A percentile compares a stretch with the other conserved stretches of the same genome.
Conservation (phyloP, 148 eudicot genomes). For the Fagopyrum homotropicum region DNA sequence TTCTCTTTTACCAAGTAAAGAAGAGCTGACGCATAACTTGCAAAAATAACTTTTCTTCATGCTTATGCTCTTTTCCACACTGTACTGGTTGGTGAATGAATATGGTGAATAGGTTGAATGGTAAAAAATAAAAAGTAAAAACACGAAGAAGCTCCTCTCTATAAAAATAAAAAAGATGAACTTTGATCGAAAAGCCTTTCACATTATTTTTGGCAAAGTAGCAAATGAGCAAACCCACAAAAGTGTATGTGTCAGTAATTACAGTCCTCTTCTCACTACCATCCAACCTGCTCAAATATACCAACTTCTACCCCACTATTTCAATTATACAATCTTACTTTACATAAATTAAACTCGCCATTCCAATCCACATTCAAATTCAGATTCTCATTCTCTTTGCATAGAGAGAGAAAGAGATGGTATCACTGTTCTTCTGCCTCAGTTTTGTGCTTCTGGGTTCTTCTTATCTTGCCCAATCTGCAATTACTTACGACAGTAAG, state of each 20-base stretch:
- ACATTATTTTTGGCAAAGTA: constrained; percentile 8
- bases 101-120: neutral
- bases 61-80: neutral
- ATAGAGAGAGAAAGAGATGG: constrained; percentile 29
- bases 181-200: constrained; percentile 9
- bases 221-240: neutral
- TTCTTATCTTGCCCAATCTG: constrained; percentile 33
- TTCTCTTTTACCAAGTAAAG: neutral
- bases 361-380: neutral
- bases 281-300: constrained; percentile 4
- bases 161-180: neutral
- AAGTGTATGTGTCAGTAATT: constrained; percentile 3
- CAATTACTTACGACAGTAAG: constrained; percentile 63
- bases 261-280: neutral
- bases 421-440: constrained; percentile 22
- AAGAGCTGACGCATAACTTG: neutral
- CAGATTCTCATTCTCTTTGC: neutral
- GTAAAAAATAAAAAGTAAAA: neutral
- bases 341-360: neutral
- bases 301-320: constrained; percentile 6
- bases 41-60: neutral
- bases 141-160: neutral
- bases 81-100: neutral
- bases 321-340: neutral
- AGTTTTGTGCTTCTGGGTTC: constrained; percentile 35